Conservation (phyloP, 306 rosid species). For the Lablab purpureus region DNA sequence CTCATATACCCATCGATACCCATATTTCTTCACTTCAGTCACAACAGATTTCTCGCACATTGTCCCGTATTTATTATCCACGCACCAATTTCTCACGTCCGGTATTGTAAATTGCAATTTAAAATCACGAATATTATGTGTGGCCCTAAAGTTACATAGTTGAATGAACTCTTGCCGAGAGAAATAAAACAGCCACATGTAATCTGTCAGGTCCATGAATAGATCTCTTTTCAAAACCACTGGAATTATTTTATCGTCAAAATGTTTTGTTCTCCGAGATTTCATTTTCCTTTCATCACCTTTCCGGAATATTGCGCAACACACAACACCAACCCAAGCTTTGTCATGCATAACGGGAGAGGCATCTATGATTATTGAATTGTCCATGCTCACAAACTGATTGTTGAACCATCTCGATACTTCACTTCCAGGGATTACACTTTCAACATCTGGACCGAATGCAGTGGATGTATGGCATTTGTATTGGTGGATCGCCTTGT, state of each 20-base stretch:
- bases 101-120: no score
- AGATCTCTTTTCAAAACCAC: neutral
- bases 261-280: no score
- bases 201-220: neutral
- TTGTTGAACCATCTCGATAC: neutral
- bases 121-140: no score
- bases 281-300: no score
- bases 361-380: neutral
- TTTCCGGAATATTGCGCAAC: neutral
- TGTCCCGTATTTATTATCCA: no score
- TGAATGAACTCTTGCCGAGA: no score
- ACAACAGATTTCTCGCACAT: rapidly evolving
- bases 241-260: neutral
- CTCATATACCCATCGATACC: no score
- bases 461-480: no score
- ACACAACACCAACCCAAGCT: neutral
- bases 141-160: no score
- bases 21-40: neutral
- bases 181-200: neutral
- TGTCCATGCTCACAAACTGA: neutral
- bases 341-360: neutral
- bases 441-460: neutral
- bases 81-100: no score
- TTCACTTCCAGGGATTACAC: neutral
- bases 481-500: no score